These are phyloP conservation scores for Tylopilus sp. DNA, from an alignment of 1,284 basidiomycete genomes.

Conservation along the genomic window DNA sequence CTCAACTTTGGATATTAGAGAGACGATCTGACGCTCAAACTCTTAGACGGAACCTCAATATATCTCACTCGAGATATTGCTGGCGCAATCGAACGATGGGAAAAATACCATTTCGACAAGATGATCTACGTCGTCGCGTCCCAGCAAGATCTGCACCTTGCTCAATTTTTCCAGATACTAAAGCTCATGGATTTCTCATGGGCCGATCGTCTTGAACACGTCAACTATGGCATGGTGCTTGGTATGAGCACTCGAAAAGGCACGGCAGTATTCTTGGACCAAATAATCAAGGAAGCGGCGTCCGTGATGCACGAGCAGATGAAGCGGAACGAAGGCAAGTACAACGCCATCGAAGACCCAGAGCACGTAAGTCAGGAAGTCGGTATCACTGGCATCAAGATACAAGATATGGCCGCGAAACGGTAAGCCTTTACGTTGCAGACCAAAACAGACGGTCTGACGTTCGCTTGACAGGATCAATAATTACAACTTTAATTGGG, in stretches of 20 bases:
- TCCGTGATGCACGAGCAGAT: conserved; percentile 97
- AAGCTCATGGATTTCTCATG: conserved; percentile 88
- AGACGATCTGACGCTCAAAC: background rate
- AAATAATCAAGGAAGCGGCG: conserved; percentile 91
- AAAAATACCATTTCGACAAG: conserved; percentile 94
- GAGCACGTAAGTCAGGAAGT: conserved; percentile 80
- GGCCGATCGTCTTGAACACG: conserved; percentile 79
- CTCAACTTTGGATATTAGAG: background rate
- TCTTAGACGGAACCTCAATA: conserved; percentile 88
- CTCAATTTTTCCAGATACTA: conserved; percentile 94
- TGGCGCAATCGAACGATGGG: conserved; percentile 89
- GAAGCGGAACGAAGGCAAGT: conserved; percentile 93
- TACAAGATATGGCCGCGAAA: conserved; percentile 97
- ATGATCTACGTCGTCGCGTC: conserved; percentile 95
- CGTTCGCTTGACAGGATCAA: conserved; percentile 64
- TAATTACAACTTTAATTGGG: conserved; percentile 96
- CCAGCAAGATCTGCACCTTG: conserved; percentile 93
- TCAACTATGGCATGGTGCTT: conserved; percentile 90
- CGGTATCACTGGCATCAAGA: conserved; percentile 95
- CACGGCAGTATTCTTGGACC: conserved; percentile 93
- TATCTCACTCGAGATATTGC: conserved; percentile 99
- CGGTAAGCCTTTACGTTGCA: conserved; percentile 46
- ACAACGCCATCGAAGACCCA: conserved; percentile 85
- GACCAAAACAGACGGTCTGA: background rate
- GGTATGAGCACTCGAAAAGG: conserved; percentile 99